Evolutionary conservation across 805 yeast species (phyloP).

Genomic region (Sungouiozyma ichnusensis): DNA sequence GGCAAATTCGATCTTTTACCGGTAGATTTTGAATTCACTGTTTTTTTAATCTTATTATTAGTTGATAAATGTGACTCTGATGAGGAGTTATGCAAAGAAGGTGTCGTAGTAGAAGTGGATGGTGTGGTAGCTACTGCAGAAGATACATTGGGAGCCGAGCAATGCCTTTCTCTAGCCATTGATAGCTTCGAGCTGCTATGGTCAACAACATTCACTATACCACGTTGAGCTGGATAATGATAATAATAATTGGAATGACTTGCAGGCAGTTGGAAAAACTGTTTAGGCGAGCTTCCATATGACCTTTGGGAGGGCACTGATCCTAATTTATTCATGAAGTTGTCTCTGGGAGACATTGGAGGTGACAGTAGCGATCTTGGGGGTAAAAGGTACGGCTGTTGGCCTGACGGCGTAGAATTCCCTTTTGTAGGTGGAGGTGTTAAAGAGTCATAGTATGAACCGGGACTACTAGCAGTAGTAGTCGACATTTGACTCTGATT

Average conservation of each 20-base stretch:
- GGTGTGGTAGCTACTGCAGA: not conserved
- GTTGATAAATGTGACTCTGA: not conserved
- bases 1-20: constrained; percentile 64
- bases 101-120: not conserved
- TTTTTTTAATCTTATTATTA: not conserved
- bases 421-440: not conserved
- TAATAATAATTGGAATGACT: not conserved
- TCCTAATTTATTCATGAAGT: not conserved
- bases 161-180: not conserved
- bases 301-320: not conserved
- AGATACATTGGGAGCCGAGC: not conserved
- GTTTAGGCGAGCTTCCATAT: not conserved
- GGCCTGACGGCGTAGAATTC: not conserved
- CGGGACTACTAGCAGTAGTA: not conserved
- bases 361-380: not conserved
- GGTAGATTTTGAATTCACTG: constrained; percentile 2
- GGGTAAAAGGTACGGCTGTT: not conserved
- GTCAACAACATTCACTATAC: not conserved
- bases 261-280: not conserved
- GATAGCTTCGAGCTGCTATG: not conserved
- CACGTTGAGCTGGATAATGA: constrained; percentile 3
- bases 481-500: not conserved
- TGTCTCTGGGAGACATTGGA: not conserved
- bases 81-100: not conserved
- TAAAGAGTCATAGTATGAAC: not conserved